Percentiles rank a stretch among this genome's conserved stretches.
phyloP scores from a whole-genome alignment of 768 basidiomycete species.

The Suillus decipiens region DNA sequence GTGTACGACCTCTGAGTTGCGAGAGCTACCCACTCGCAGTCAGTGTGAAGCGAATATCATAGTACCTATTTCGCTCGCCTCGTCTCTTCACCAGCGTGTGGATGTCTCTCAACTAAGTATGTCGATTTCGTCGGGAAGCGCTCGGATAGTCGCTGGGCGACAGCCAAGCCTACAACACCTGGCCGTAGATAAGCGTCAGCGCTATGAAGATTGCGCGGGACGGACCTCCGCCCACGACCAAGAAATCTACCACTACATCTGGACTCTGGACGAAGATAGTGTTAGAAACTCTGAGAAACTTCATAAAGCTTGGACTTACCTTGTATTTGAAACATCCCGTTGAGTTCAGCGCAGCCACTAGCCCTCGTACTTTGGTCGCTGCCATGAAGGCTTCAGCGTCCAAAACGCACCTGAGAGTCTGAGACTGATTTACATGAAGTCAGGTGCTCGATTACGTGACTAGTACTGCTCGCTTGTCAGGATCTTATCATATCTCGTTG shows the following conservation, averaged over 20 bases:
- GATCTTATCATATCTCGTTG: neutral
- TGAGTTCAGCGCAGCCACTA: conserved; percentile 63
- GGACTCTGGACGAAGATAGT: conserved; percentile 47
- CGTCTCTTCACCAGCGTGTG: conserved; percentile 78
- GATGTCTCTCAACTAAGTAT: conserved; percentile 79
- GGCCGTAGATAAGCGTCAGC: neutral
- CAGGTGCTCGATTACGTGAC: conserved; percentile 8
- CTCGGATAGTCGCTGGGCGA: conserved; percentile 72
- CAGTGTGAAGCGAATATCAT: neutral
- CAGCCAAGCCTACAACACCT: conserved; percentile 86
- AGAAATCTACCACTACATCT: conserved; percentile 73
- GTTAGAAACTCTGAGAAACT: neutral
- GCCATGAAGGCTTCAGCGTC: conserved; percentile 18
- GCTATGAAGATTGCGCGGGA: neutral
- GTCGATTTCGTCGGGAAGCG: conserved; percentile 69
- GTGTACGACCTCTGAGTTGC: conserved; percentile 96
- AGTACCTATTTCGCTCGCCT: conserved; percentile 48
- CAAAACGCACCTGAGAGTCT: neutral
- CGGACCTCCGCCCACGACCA: conserved; percentile 86
- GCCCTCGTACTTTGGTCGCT: conserved; percentile 44
- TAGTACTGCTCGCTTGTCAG: conserved; percentile 14
- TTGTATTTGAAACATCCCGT: conserved; percentile 61
- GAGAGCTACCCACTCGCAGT: conserved; percentile 54
- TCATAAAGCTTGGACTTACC: conserved; percentile 35
- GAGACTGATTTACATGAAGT: neutral